Evolutionary conservation across 768 basidiomycete species (phyloP).

Genomic region (Boletus edulis): DNA sequence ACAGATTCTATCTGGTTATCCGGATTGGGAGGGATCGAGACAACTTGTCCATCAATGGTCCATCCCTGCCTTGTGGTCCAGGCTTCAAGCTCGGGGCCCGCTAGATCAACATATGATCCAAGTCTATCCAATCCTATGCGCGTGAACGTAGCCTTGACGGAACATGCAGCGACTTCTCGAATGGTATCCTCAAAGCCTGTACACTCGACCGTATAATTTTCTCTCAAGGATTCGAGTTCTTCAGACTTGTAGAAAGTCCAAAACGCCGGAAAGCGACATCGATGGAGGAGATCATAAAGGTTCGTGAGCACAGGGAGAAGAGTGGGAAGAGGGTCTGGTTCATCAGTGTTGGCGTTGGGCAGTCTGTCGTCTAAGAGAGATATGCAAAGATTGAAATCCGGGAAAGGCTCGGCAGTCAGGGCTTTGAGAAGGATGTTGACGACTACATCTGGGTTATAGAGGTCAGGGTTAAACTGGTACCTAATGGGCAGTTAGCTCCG

Average conservation of each 20-base stretch:
- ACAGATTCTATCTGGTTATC: constrained; percentile 89
- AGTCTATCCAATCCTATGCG: constrained; percentile 67
- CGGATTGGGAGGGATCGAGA: constrained; percentile 74
- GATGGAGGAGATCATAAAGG: constrained; percentile 69
- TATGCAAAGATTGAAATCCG: constrained; percentile 94
- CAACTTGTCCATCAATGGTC: constrained; percentile 57
- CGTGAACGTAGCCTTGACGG: constrained; percentile 77
- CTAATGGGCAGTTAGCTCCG: constrained; percentile 37
- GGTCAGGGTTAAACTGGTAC: constrained; percentile 94
- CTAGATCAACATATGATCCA: constrained; percentile 67
- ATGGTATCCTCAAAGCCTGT: constrained; percentile 83
- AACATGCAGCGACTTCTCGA: constrained; percentile 70
- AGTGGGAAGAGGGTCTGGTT: constrained; percentile 75
- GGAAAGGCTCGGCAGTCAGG: constrained; percentile 77
- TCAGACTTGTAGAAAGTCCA: constrained; percentile 76
- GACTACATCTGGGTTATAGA: constrained; percentile 91
- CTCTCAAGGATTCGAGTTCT: constrained; percentile 66
- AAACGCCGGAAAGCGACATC: constrained; percentile 87
- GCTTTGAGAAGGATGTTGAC: constrained; percentile 94
- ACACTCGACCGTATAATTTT: constrained; percentile 85
- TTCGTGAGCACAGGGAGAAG: constrained; percentile 67
- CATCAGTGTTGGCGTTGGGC: constrained; percentile 55
- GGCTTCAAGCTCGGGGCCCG: constrained; percentile 56
- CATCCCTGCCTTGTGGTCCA: constrained; percentile 69
- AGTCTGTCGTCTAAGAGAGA: constrained; percentile 84